Evolutionary conservation across 208 protist genomes (phyloP).

Genomic region (Herpetomonas samuelpessoai): DNA sequence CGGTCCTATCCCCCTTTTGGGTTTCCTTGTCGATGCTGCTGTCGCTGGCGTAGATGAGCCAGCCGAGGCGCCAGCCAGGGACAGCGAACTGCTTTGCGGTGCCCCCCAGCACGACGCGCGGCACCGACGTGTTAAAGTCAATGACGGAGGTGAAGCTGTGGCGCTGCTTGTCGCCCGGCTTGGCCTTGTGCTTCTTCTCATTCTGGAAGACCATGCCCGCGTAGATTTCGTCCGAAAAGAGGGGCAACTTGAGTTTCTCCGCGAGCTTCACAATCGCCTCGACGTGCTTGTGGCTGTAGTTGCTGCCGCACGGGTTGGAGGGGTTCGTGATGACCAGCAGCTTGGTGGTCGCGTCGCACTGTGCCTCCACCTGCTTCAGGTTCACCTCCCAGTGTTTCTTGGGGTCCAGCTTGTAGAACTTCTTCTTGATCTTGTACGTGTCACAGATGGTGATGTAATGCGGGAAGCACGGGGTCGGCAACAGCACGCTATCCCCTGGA

Average conservation of each 20-base stretch:
- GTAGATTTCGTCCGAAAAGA: slow-evolving; percentile 93
- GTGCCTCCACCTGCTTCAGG: slow-evolving; percentile 52
- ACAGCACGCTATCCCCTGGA: slow-evolving; percentile 72
- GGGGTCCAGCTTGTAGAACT: slow-evolving; percentile 61
- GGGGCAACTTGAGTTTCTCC: slow-evolving; percentile 67
- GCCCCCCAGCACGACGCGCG: slow-evolving; percentile 67
- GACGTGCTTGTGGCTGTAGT: slow-evolving; percentile 66
- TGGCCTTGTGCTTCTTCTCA: too few relatives aligned
- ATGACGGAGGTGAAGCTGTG: slow-evolving; percentile 55
- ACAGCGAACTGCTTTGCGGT: slow-evolving; percentile 86
- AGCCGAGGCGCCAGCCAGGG: slow-evolving; percentile 88
- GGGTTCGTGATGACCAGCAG: slow-evolving; percentile 93
- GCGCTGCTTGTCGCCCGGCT: slow-evolving; percentile 34
- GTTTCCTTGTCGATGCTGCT: too few relatives aligned
- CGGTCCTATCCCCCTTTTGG: too few relatives aligned
- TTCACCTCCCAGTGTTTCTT: slow-evolving; percentile 86
- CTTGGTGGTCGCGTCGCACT: slow-evolving; percentile 36
- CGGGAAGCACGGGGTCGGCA: slow-evolving; percentile 86
- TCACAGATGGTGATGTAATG: slow-evolving; percentile 78
- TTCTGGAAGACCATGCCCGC: slow-evolving; percentile 83
- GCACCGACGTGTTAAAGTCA: slow-evolving; percentile 49
- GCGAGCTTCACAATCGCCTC: slow-evolving; percentile 47
- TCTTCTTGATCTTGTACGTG: slow-evolving; percentile 44
- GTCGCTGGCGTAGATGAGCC: slow-evolving; percentile 36
- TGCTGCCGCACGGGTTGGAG: slow-evolving; percentile 92